A percentile compares a stretch with the other conserved stretches of the same genome.
phyloP scores from a whole-genome alignment of 495 filamentous ascomycete species.

The Penicillium subrubescens region DNA sequence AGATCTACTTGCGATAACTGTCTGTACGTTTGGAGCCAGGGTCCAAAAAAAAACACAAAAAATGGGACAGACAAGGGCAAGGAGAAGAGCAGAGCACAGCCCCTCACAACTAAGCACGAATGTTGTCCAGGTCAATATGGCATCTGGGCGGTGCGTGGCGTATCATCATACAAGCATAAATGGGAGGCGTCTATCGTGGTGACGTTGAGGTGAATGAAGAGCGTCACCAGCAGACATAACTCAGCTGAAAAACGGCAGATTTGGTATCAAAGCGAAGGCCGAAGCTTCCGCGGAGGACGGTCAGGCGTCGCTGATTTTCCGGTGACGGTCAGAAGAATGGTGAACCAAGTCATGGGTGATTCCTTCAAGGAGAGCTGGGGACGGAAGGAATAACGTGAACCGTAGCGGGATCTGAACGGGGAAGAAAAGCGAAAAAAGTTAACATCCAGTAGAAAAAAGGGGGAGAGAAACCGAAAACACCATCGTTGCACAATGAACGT shows the following conservation, averaged over 20 bases:
- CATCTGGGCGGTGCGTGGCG: conserved; percentile 16
- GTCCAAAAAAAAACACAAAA: not conserved
- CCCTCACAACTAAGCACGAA: conserved; percentile 15
- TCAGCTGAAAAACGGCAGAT: not conserved
- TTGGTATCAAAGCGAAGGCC: conserved; percentile 3
- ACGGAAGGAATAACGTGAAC: conserved; percentile 25
- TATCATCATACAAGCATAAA: conserved; percentile 35
- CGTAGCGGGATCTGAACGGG: conserved; percentile 23
- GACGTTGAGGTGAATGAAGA: not conserved
- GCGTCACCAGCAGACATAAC: not conserved
- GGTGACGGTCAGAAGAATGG: conserved; percentile 4
- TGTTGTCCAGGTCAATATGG: conserved; percentile 11
- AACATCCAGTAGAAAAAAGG: conserved; percentile 15
- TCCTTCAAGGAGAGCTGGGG: conserved; percentile 26
- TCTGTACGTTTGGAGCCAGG: conserved; percentile 5
- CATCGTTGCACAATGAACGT: not conserved
- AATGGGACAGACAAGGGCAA: conserved; percentile 1
- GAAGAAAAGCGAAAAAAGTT: conserved; percentile 12
- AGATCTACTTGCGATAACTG: conserved; percentile 15
- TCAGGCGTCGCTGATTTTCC: not conserved
- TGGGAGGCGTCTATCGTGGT: conserved; percentile 10
- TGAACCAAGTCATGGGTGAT: conserved; percentile 2
- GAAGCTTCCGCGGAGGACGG: not conserved
- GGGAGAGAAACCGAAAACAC: not conserved
- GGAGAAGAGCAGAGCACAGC: not conserved